Percentiles rank a stretch among this genome's conserved stretches.
phyloP scores from a whole-genome alignment of 2,329 filamentous ascomycete species.

The Botryotinia calthae region DNA sequence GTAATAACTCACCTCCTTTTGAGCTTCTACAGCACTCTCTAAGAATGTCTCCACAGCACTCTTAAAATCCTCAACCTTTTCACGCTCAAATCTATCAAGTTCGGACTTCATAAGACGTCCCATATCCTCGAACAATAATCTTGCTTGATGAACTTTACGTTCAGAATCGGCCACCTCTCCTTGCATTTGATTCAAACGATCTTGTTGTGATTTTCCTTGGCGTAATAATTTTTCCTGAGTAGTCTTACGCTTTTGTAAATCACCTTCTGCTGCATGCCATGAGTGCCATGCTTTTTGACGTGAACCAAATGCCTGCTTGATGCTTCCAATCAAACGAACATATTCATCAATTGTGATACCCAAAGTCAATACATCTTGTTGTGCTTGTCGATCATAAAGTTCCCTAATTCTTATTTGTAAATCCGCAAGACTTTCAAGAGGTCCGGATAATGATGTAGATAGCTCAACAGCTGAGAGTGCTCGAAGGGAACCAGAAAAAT shows the following conservation, averaged over 20 bases:
- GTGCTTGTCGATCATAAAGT: constrained; percentile 92
- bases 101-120: constrained; percentile 87
- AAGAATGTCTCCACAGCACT: constrained; percentile 96
- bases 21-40: constrained; percentile 93
- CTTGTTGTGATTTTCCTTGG: constrained; percentile 93
- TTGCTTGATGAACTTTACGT: constrained; percentile 84
- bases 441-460: constrained; percentile 81
- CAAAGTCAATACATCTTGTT: constrained; percentile 93
- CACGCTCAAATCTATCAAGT: constrained; percentile 88
- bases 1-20: constrained; percentile 77
- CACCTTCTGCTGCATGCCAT: constrained; percentile 88
- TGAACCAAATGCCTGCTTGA: constrained; percentile 89
- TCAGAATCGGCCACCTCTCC: constrained; percentile 95
- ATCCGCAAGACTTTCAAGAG: constrained; percentile 87
- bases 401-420: constrained; percentile 92
- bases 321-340: constrained; percentile 89
- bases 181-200: constrained; percentile 85
- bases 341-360: constrained; percentile 99
- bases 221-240: constrained; percentile 92
- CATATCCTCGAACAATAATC: constrained; percentile 95
- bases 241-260: constrained; percentile 83
- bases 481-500: constrained; percentile 92
- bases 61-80: constrained; percentile 99
- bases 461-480: constrained; percentile 90
- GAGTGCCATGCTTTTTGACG: constrained; percentile 94